Conservation (phyloP, 139 green algal genomes). For the Desmodesmus armatus region DNA sequence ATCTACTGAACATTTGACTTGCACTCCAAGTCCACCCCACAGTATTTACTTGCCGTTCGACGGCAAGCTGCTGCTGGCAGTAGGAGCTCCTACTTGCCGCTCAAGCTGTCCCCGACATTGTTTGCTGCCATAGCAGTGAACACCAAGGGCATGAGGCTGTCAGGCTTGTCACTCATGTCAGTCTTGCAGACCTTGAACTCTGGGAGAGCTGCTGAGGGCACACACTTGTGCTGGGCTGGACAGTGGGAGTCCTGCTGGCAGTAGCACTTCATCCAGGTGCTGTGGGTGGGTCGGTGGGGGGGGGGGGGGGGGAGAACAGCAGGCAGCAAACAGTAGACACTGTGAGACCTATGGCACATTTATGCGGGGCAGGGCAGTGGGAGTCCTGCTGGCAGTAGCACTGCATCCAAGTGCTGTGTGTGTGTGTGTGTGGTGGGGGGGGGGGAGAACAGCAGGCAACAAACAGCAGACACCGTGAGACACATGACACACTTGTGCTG, state of each 20-base stretch:
- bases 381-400: not conserved
- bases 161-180: not conserved
- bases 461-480: not conserved
- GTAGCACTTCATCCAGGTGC: not conserved
- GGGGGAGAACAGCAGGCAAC: not conserved
- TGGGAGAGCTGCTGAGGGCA: constrained; percentile 9
- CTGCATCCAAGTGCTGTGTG: not conserved
- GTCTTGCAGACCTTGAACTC: constrained; percentile 44
- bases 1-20: too few relatives aligned
- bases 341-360: not conserved
- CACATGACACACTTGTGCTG: not conserved
- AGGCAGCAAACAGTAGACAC: not conserved
- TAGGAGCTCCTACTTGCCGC: too few relatives aligned
- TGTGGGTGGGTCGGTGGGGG: not conserved
- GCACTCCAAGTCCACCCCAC: too few relatives aligned
- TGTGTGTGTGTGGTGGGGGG: not conserved
- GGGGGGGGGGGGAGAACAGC: not conserved
- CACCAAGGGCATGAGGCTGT: not conserved
- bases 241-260: constrained; percentile 31
- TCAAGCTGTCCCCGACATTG: too few relatives aligned
- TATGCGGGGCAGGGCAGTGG: not conserved
- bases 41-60: too few relatives aligned
- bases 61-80: too few relatives aligned
- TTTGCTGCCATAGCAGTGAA: not conserved
- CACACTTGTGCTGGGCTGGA: constrained; percentile 7